Conservation (phyloP, 2,329 filamentous ascomycete species). For the Monilinia polystroma region DNA sequence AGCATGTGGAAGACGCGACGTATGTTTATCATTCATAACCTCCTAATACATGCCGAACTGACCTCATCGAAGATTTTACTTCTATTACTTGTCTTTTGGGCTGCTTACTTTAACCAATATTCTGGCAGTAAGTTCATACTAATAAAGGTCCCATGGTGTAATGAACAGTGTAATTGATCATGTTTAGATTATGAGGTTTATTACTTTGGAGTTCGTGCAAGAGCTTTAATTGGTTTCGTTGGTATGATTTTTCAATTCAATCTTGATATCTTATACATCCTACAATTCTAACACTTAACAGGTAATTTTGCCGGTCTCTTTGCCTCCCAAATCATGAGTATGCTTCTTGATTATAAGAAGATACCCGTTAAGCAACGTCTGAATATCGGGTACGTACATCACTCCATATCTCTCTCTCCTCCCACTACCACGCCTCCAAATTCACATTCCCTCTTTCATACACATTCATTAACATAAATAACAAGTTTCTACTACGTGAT, state of each 20-base stretch:
- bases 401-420: too few species aligned
- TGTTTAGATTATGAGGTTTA: constrained; percentile 5
- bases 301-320: not conserved
- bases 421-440: not conserved
- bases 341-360: constrained; percentile 14
- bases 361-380: constrained; percentile 10
- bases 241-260: not conserved
- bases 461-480: not conserved
- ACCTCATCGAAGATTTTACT: constrained; percentile 4
- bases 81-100: constrained; percentile 10
- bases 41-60: not conserved
- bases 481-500: constrained; percentile 52
- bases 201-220: constrained; percentile 10
- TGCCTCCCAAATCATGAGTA: constrained; percentile 15
- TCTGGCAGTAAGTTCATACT: not conserved
- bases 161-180: not conserved
- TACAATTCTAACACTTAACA: not conserved
- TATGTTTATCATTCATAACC: not conserved
- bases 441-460: not conserved
- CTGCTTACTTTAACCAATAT: constrained; percentile 12
- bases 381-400: constrained; percentile 3
- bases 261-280: not conserved
- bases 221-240: constrained; percentile 3
- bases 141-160: not conserved
- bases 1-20: constrained; percentile 5